phyloP scores from a whole-genome alignment of 1,284 basidiomycete genomes.

The Tilletia setariae region DNA sequence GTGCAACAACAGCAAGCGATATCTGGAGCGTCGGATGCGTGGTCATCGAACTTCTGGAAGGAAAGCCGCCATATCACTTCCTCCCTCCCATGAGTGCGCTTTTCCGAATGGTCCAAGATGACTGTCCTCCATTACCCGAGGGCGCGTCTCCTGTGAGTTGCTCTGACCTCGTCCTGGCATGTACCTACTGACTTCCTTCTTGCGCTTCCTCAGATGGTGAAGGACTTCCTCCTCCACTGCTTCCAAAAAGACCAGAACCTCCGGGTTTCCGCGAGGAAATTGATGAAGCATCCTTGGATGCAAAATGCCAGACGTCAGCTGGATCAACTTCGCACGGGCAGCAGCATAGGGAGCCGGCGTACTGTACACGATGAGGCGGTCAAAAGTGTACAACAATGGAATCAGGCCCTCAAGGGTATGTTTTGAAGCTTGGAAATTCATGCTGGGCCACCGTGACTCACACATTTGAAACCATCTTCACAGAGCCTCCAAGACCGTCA shows the following conservation, averaged over 20 bases:
- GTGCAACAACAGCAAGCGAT: constrained; percentile 92
- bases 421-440: not conserved
- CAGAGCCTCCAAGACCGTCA: not conserved
- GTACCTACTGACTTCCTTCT: not conserved
- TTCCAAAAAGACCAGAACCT: constrained; percentile 97
- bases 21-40: constrained; percentile 95
- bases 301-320: constrained; percentile 74
- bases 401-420: constrained; percentile 74
- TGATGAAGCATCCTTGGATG: constrained; percentile 95
- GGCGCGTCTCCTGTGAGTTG: constrained; percentile 69
- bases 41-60: constrained; percentile 91
- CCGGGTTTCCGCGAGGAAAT: constrained; percentile 86
- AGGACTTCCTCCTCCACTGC: constrained; percentile 93
- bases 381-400: constrained; percentile 94
- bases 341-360: constrained; percentile 55
- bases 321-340: constrained; percentile 55
- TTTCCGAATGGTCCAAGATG: constrained; percentile 96
- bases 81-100: constrained; percentile 96
- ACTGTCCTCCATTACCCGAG: constrained; percentile 90
- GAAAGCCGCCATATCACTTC: constrained; percentile 90
- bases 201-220: constrained; percentile 68
- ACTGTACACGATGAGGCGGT: constrained; percentile 79
- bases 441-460: not conserved
- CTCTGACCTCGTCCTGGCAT: not conserved
- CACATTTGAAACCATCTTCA: not conserved